These are phyloP conservation scores for Daucus carota DNA, from an alignment of 129 eudicot species.

Conservation along the genomic window DH1_v3.0 NC_030384.2:38687501-38688000, in stretches of 20 bases:
- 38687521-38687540: slow-evolving; percentile 71
- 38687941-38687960: background rate
- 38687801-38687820: background rate
- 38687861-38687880: background rate
- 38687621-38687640: slow-evolving; percentile 62
- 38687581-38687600: slow-evolving; percentile 58
- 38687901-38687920: background rate
- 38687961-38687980: background rate
- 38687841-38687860: background rate
- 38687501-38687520: slow-evolving; percentile 4
- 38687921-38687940: background rate
- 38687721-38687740: background rate
- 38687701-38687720: slow-evolving; percentile 1
- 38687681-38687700: slow-evolving; percentile 6
- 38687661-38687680: slow-evolving; percentile 68
- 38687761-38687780: background rate
- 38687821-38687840: background rate
- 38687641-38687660: slow-evolving; percentile 58
- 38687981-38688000: background rate
- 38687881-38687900: background rate
- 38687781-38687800: background rate
- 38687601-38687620: slow-evolving; percentile 63
- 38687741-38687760: background rate
- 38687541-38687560: slow-evolving; percentile 82
- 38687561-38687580: slow-evolving; percentile 54